Base-by-base conservation (phyloP, 306 rosid species). In the Cucumis cinereus region DNA sequence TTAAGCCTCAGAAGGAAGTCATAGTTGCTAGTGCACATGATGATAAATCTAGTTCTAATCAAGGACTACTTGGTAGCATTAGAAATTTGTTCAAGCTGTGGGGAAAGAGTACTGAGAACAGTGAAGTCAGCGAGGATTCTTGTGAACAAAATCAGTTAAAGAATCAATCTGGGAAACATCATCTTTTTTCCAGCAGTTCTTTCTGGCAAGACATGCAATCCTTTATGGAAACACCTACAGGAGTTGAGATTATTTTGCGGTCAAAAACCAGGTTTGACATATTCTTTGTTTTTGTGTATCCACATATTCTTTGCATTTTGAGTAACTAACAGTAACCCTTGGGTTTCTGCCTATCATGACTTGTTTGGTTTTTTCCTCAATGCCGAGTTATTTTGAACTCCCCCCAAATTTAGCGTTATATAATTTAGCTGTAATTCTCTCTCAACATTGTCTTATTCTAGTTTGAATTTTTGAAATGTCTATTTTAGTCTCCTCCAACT, bases 161-260 rank as follows among this genome's bases (percentile, higher is more conserved):
- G 17, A 40, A 33, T 67, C 64, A 56, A 53, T 70, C 82, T 38
- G 78, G 40, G 75, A 83, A 81, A 74, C 79, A 73, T 20, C 81
- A 61, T 82, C 89, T 91, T 56, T 85, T 90, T 83, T 86, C 87
- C 23, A 59, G 60, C 11, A 74, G 23, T 76, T 86, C 88, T 61
- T 90, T 94, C 84, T 90, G 97, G 99, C 78, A 70, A 78, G 87
- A 82, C 59, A 45, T 92, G 83, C 83, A 89, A 83, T 83, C 89
- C 74, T 92, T 89, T 81, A 56, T 90, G 79, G 79, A 43, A 77
- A 73, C 91, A 14, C 78, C 86, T 80, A 82, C 83, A 79, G 97
- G 88, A 83, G 83, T 87, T 3, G 67, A 67, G 85, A 73, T 89
- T 43, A 43, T 86, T 77, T 82, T 89, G n/a, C 82, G 69, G 85